Base-by-base conservation (phyloP, 805 yeast genomes). In the Starmerella ratchasimensis region DNA sequence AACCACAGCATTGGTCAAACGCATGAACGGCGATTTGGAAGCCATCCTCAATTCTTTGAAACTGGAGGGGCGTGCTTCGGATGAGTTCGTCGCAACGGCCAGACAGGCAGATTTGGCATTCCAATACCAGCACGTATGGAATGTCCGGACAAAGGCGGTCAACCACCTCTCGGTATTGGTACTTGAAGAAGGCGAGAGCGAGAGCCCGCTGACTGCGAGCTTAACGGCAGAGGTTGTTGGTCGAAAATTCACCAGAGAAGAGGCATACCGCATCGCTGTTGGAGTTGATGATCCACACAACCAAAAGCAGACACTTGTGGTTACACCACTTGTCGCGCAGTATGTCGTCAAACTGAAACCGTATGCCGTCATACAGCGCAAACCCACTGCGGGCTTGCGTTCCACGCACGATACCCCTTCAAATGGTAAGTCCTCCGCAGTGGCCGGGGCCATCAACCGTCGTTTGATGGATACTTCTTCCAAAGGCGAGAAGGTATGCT, bases 121-220 rank as follows among this genome's bases (percentile, higher is more conserved):
- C 55, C 76, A 69, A 51, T 80, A 64, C 55, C 96, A 84, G 55
- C 68, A 93, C 44, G 96, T 90, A 1, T 88, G 73, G 58, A 72
- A 86, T 54, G 93, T 94, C 0, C 34, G 56, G 2, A 43, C 52
- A 14, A 31, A 37, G 27, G 18, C 14, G 2, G 5, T 45, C 17
- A 35, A 32, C 5, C 22, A 31, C 14, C 61, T 88, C 46, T 72
- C 71, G 47, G 69, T 33, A 15, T 24, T 24, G 5, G n/a, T 26
- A 6, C 13, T 11, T 24, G 28, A 32, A 5, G 24, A 16, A 18
- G 21, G 5, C 11, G 41, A 32, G 20, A 11, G 17, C 13, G 27
- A 4, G 4, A 29, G 9, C 18, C 19, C 14, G 19, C n/a, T 13
- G 22, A 3, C 8, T 19, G 17, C 11, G 11, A 21, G 4, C 17